A percentile compares a stretch with the other conserved stretches of the same genome.
Conservation (phyloP, 805 yeast genomes). For the Candida railenensis region DNA sequence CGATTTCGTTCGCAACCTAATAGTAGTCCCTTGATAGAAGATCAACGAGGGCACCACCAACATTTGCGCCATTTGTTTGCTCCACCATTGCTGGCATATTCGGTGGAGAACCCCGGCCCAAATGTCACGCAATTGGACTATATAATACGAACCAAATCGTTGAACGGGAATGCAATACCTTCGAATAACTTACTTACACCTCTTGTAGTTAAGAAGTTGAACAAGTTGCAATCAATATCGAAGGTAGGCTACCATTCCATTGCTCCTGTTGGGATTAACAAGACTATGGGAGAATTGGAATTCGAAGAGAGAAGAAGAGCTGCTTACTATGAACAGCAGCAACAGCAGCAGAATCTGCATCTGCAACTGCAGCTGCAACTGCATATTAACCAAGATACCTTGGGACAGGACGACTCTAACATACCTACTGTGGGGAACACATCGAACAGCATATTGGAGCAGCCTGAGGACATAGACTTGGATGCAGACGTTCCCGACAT, state of each 20-base stretch:
- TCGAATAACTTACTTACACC: conserved; percentile 13
- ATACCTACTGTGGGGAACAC: conserved; percentile 24
- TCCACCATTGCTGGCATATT: conserved; percentile 56
- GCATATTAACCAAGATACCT: neutral
- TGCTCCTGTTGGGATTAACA: conserved; percentile 38
- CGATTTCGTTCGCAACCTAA: neutral
- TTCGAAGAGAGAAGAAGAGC: conserved; percentile 13
- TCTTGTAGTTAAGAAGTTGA: conserved; percentile 19
- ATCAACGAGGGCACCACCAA: conserved; percentile 13
- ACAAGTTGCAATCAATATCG: conserved; percentile 25
- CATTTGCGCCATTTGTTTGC: conserved; percentile 32
- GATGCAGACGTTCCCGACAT: conserved; percentile 47
- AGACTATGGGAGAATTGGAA: conserved; percentile 40
- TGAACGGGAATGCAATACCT: conserved; percentile 6
- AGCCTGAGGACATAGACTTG: conserved; percentile 27
- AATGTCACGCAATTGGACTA: conserved; percentile 17
- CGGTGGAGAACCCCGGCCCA: conserved; percentile 42
- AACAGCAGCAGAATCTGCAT: neutral
- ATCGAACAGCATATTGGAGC: conserved; percentile 10
- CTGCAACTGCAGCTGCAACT: conserved; percentile 5
- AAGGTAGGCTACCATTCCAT: conserved; percentile 33
- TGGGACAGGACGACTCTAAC: conserved; percentile 16
- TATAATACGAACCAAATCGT: conserved; percentile 13
- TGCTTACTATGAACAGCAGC: neutral
- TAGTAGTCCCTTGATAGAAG: conserved; percentile 1